Base-by-base conservation (phyloP, 75 land plant genomes). In the Cupressus sempervirens region DNA sequence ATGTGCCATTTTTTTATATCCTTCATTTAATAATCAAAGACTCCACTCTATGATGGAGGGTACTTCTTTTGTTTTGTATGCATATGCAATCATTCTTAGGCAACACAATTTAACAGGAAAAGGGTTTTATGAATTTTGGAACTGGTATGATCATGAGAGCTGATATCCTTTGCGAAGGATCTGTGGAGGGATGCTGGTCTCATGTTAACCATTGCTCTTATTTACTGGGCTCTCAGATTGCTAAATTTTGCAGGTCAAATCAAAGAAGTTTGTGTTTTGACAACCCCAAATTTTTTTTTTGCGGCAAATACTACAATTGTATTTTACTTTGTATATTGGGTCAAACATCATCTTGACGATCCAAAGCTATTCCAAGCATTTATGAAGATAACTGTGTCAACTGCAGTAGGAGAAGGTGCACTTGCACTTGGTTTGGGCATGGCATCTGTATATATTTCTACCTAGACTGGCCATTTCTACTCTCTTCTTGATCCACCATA, bases 381-480 rank as follows among this genome's bases (percentile, higher is more conserved):
- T 80, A 87, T 98, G 73, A 93, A 90, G 88, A 90, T 95, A 32
- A 94, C 99, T n/a, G 93, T 98, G 52, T 91, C 91, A 14, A 14
- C 73, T 84, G 92, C 98, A 58, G 91, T 86, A 12, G 88, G 88
- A 80, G 92, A 90, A 26, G 98, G 99, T 83, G 91, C 86, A 32
- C 86, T 98, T 80, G 97, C 97, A 30, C 89, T 98, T 82, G 94
- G 92, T 79, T 83, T 98, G 68, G 99, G 99, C 48, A 95, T 89
- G 87, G 98, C 96, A 43, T 95, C 99, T 43, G 98, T 98, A 11
- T 98, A 98, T 82, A 98, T 98, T 40, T 98, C 99, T 80, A 98
- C 99, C 67, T 98, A 98, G 99, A 98, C 99, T n/a, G 99, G 99
- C 20, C 89, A 98, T 76, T 98, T 98, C 90, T 98, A 98, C 86